These are phyloP conservation scores for Yamadazyma sp. DNA, from an alignment of 805 yeast genomes.

Conservation along the genomic window DNA sequence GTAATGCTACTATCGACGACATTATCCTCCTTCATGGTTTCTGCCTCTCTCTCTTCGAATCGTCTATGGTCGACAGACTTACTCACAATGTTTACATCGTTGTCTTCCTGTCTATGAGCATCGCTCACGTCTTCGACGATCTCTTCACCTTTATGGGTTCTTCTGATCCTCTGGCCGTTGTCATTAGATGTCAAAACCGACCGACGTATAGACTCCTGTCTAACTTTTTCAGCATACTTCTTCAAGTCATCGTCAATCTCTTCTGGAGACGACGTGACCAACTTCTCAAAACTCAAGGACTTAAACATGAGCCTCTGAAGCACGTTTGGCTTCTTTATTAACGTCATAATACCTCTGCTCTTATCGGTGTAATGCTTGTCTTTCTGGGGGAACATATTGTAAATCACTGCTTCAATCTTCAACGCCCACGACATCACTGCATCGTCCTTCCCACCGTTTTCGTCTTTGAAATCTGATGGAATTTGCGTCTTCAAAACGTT, in stretches of 20 bases:
- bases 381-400: slow-evolving; percentile 29
- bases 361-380: slow-evolving; percentile 59
- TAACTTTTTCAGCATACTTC: slow-evolving; percentile 67
- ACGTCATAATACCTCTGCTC: slow-evolving; percentile 52
- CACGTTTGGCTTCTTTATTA: slow-evolving; percentile 54
- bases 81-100: slow-evolving; percentile 28
- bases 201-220: slow-evolving; percentile 65
- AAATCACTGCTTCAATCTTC: slow-evolving; percentile 53
- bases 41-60: slow-evolving; percentile 23
- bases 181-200: slow-evolving; percentile 62
- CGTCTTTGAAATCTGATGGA: slow-evolving; percentile 29
- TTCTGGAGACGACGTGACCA: slow-evolving; percentile 66
- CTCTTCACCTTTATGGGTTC: slow-evolving; percentile 89
- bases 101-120: slow-evolving; percentile 26
- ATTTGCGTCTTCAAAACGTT: slow-evolving; percentile 44
- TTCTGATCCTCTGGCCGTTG: slow-evolving; percentile 60
- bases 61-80: slow-evolving; percentile 39
- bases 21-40: neutral
- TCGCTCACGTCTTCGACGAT: slow-evolving; percentile 50
- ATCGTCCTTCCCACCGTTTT: slow-evolving; percentile 25
- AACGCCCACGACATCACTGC: slow-evolving; percentile 48
- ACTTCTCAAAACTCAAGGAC: slow-evolving; percentile 51
- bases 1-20: neutral
- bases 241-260: slow-evolving; percentile 80
- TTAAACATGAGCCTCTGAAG: slow-evolving; percentile 58